Evolutionary conservation across 768 basidiomycete species (phyloP), one percentile per base, ranked within the genome.

Genomic region (Mycena rosella): DNA sequence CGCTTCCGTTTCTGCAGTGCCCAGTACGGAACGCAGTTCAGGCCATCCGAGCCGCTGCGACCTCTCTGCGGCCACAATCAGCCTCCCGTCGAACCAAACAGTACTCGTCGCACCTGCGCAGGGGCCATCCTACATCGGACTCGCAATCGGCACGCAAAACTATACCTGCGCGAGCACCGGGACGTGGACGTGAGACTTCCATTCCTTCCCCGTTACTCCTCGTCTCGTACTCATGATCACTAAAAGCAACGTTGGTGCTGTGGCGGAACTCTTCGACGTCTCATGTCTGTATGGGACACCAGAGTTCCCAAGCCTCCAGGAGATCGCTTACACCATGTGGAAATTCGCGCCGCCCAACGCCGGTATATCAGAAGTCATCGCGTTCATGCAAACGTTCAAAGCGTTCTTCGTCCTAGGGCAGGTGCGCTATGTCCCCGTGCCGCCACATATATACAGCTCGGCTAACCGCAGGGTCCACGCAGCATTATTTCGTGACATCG

Each of bases 191-290:
- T 88, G 13, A 61, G 68, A 36, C 53, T 54, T 29, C 13, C 13
- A 45, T 55, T 57, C 22, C 13, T 18, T 22, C 32, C 30, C 14
- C 13, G 24, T 30, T 22, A 17, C 40, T 26, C 22, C 22, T 40
- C 49, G 22, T 32, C 66, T 14, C n/a, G 32, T 57, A 44, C 26
- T 52, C 20, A 54, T 48, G 27, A 14, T 59, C 15, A 56, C 2
- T 18, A 10, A 30, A 26, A 88, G 86, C 20, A 81, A 79, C 67
- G 73, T 80, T 49, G 88, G 88, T 14, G 85, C 86, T 47, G 68
- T 85, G n/a, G 84, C 81, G 5, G 84, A 87, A 70, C 76, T 89
- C 8, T 86, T 86, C 75, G 89, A 90, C 71, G 79, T 83, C 38
- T 87, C 87, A 0, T 88, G 88, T 76, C 63, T 87, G 30, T 76